Conservation (phyloP, 1,139 yeast species). For the Kodamaea sp. region DNA sequence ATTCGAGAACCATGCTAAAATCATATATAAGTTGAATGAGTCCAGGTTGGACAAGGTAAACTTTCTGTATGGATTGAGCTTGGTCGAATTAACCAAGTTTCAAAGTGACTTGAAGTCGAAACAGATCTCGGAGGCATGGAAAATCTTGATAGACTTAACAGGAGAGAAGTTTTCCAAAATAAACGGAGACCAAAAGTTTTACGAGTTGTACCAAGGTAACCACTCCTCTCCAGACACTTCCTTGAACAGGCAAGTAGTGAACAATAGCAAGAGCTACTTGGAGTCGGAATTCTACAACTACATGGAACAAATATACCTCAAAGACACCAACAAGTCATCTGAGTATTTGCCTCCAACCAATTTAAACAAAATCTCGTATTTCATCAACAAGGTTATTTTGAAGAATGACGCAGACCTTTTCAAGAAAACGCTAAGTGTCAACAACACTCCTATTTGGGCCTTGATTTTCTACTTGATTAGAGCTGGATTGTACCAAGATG, state of each 20-base stretch:
- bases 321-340: conserved; percentile 56
- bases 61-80: conserved; percentile 53
- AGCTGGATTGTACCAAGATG: conserved; percentile 80
- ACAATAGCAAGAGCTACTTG: conserved; percentile 60
- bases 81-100: conserved; percentile 54
- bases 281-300: conserved; percentile 78
- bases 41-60: conserved; percentile 54
- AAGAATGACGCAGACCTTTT: conserved; percentile 35
- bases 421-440: conserved; percentile 50
- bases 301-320: conserved; percentile 70
- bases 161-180: conserved; percentile 37
- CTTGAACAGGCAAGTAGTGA: conserved; percentile 52
- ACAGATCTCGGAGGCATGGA: conserved; percentile 68
- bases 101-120: conserved; percentile 58
- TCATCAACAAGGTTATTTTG: conserved; percentile 54
- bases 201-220: conserved; percentile 30
- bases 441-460: conserved; percentile 93
- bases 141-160: conserved; percentile 49
- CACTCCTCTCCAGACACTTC: conserved; percentile 2
- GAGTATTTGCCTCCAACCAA: conserved; percentile 59
- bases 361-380: conserved; percentile 69
- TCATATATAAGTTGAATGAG: conserved; percentile 69
- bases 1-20: conserved; percentile 73
- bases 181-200: conserved; percentile 50
- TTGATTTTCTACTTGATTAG: conserved; percentile 79